Base-by-base conservation (phyloP, 768 basidiomycete genomes). In the Serendipita sp. region DNA sequence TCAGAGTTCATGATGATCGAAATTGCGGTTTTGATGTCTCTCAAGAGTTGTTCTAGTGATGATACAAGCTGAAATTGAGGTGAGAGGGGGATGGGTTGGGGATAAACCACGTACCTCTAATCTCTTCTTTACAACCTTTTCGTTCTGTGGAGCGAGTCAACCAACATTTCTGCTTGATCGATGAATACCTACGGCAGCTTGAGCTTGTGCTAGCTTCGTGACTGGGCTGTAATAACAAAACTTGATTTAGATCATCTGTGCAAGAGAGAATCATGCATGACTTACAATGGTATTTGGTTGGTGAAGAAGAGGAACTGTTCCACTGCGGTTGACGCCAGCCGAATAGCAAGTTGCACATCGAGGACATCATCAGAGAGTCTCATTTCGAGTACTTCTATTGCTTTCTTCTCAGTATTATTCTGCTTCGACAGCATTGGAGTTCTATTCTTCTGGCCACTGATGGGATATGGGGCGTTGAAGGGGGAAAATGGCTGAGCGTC, bases 281-380 rank as follows among this genome's bases (percentile, higher is more conserved):
- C 53, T 58, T 4, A 58, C 53, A 58, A 33, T 5, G 53, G 53
- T n/a, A 58, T 0, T 2, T 58, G 53, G 20, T 58, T 58, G 24
- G 33, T 30, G 30, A 58, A 58, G 30, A 58, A 58, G 11, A 58
- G 53, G 31, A 58, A 24, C 30, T 58, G 53, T 31, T 58, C 53
- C 24, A 58, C 17, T 31, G 53, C 20, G 31, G 53, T 33, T 9
- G 20, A 28, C 11, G 53, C 33, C 26, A 58, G 30, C 1, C 53
- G 53, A 2, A 9, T n/a, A 9, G 30, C 53, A 2, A 58, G 33
- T 34, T 58, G 26, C 30, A n/a, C 2, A 31, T 58, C 53, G 4
- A 58, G 11, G 9, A 58, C 38, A 38, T 38, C 38, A 38, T 38
- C 38, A 38, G 38, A 38, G 38, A 38, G 38, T 38, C 14, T 5